phyloP scores from a whole-genome alignment of 208 protist genomes.

The Phytomonas francai region DNA sequence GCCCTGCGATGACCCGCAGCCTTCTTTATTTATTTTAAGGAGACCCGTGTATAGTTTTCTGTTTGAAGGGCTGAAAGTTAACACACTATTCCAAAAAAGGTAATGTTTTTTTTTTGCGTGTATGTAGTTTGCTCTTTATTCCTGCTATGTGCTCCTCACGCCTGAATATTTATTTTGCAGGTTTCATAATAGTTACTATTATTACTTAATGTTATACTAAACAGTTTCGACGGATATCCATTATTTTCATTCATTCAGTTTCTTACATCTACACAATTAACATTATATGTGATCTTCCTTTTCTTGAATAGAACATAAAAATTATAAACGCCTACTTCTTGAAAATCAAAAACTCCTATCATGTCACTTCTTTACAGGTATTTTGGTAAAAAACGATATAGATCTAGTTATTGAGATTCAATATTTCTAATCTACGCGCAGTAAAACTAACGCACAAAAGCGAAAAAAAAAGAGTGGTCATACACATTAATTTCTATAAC shows the following conservation, averaged over 20 bases:
- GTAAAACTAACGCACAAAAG: not conserved
- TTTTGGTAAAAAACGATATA: not conserved
- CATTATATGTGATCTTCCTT: slow-evolving; percentile 7
- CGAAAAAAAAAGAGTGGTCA: not conserved
- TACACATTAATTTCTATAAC: not conserved
- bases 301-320: slow-evolving; percentile 13
- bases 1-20: not conserved
- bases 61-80: not conserved
- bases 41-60: not conserved
- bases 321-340: slow-evolving; percentile 12
- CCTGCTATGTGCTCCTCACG: not conserved
- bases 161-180: not conserved
- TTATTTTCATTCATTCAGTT: not conserved
- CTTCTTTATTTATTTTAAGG: not conserved
- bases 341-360: not conserved
- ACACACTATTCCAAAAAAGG: not conserved
- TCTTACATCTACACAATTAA: not conserved
- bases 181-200: not conserved
- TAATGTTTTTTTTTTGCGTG: not conserved
- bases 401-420: not conserved
- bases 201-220: slow-evolving; percentile 11
- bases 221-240: not conserved
- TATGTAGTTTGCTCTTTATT: slow-evolving; percentile 2
- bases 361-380: not conserved
- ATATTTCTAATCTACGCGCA: not conserved